These are phyloP conservation scores for Fusarium sp. DNA, from an alignment of 2,329 filamentous ascomycete genomes.

Conservation along the genomic window DNA sequence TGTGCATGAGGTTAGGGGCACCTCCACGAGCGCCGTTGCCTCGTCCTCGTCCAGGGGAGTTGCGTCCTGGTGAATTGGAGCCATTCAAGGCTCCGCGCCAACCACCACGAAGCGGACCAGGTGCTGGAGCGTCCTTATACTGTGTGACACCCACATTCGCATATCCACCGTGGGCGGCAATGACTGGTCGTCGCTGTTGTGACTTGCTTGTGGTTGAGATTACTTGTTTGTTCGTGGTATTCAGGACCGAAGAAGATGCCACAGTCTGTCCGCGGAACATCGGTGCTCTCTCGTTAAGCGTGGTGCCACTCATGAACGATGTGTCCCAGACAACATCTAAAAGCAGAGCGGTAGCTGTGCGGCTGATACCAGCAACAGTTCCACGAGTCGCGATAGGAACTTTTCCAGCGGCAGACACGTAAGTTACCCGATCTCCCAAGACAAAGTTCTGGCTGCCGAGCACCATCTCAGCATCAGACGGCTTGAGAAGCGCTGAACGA, in stretches of 20 bases:
- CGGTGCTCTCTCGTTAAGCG: constrained; percentile 87
- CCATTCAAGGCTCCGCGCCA: constrained; percentile 68
- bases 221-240: constrained; percentile 84
- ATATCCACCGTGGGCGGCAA: constrained; percentile 61
- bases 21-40: constrained; percentile 50
- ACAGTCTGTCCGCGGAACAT: constrained; percentile 96
- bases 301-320: constrained; percentile 97
- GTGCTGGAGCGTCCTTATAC: constrained; percentile 65
- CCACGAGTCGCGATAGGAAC: constrained; percentile 92
- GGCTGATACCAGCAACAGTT: constrained; percentile 93
- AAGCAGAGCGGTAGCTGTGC: constrained; percentile 81
- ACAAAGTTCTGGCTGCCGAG: constrained; percentile 84
- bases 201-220: constrained; percentile 68
- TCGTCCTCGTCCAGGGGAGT: constrained; percentile 51
- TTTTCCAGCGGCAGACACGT: constrained; percentile 90
- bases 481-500: constrained; percentile 87
- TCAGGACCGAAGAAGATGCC: constrained; percentile 85
- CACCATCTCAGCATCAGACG: constrained; percentile 93
- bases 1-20: constrained; percentile 58
- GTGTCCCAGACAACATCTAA: constrained; percentile 94
- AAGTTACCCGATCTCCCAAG: constrained; percentile 91
- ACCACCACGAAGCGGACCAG: constrained; percentile 62
- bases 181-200: constrained; percentile 60
- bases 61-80: constrained; percentile 50
- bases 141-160: constrained; percentile 69